Evolutionary conservation across 257 asterid genomes (phyloP), one percentile per base, ranked within the genome.

Genomic region (Solanum chmielewskii): DNA sequence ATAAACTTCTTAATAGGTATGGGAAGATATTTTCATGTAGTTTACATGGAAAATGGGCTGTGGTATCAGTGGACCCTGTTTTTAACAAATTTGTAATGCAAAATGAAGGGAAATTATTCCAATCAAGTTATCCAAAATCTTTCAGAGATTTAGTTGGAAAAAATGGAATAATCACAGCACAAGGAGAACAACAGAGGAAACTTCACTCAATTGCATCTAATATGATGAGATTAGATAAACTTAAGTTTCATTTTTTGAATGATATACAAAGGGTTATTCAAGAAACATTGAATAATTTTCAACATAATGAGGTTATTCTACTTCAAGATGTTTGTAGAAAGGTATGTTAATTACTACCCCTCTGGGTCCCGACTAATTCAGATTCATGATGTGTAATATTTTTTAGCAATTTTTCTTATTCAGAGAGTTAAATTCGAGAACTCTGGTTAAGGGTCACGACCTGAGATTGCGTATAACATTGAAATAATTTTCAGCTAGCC

Each of bases 81-180:
- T 96, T 96, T 91, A 96, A 96, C 90, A 90, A 92, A 47, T 96
- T 96, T 44, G 95, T 94, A 86, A 95, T 95, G 99, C 97, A 91
- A 87, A 95, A 94, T 47, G 98, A 96, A 89, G 98, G 99, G 18
- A 92, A 83, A 39, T 75, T 94, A 13, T 96, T 96, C 88, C 94
- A 94, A 86, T 96, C 99, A n/a, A 93, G 98, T 87, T 96, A 96
- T 88, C 99, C 99, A 0, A 95, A 94, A 87, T 95, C 99, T 35
- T 96, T 96, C 91, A 91, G 95, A 82, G 98, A 96, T 62, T 89
- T 96, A 92, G 99, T 96, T 14, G 99, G 99, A 2, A 93, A 95
- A 81, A 92, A 94, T 87, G 98, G 98, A 82, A 95, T 96, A 69
- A 95, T 96, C 90, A 95, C 91, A 7, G 95, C 94, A 29, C 95